Base-by-base conservation (phyloP, 805 yeast genomes). In the Candida endomychidarum region DNA sequence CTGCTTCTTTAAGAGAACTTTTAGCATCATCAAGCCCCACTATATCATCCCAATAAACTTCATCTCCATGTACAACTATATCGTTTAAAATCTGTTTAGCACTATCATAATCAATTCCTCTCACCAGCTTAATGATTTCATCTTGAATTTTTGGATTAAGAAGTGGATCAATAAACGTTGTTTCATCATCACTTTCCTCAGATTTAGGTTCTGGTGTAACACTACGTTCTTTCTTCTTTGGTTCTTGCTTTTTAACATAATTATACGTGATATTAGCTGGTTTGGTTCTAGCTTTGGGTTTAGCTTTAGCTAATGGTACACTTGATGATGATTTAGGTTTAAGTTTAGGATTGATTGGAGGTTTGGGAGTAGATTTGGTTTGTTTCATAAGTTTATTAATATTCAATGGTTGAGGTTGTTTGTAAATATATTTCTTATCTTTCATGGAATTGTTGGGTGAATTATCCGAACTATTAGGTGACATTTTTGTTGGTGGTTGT, bases 21-120 rank as follows among this genome's bases (percentile, higher is more conserved):
- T 91, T 93, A 2, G 97, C 96, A n/a, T 74, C 72, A 39, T 84
- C 91, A 21, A 93, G 64, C 1, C 99, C 99, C 0, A 96, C 96
- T 47, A 91, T 85, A 56, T 93, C 98, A 38, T 84, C 91, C 98
- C 98, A 93, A 51, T 77, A 81, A 2, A 91, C 93, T 51, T 86
- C 86, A 56, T 90, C 96, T 10, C 96, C 96, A 40, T 81, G 81
- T 4, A 89, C 84, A 18, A 91, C 84, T 43, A 91, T 87, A 55
- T 91, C 96, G 47, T 84, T 85, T 41, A 91, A 65, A 37, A 91
- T 90, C 57, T 87, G 96, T 47, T 77, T 77, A 8, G 95, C 96
- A 0, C 95, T 83, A 3, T 54, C 52, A 40, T 77, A 80, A 60
- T 91, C 98, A 8, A 91, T 85, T 2, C 96, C 96, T 43, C 70